Base-by-base conservation (phyloP, 441 rosid genomes). In the Adansonia madagascariensis region DNA sequence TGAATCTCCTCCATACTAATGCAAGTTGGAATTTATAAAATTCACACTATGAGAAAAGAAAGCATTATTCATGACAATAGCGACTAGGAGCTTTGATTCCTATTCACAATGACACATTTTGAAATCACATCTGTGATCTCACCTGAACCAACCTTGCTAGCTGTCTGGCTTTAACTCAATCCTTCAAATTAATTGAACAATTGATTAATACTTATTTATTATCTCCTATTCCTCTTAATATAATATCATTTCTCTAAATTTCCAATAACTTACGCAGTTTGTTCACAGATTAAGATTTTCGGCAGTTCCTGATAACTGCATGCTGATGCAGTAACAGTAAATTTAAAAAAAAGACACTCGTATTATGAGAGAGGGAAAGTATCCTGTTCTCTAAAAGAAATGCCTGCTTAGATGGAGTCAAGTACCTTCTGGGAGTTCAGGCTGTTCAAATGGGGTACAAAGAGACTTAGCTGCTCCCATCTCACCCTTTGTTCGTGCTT, bases 381-480 rank as follows among this genome's bases (percentile, higher is more conserved):
- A 14, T 17, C 41, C 31, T 11, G 41, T 59, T 18, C 8, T 22
- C 35, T 20, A 14, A 41, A 18, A 53, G 24, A 27, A 7, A 41
- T 18, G 49, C 9, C 24, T 24, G 17, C 3, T 68, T 68, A 43
- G 63, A 43, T n/a, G 46, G 11, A 41, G 11, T 12, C 22, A 60
- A 14, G 57, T 81, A 96, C 99, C 98, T 93, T 91, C 92, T 22
- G 97, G 97, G 80, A 96, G 97, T 80, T 96, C 98, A 10, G 97
- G 98, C 96, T 96, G 99, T 2, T 94, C 97, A 80, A 94, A 91
- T 75, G 99, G 98, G 71, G 97, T 88, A 85, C 99, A 96, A 10
- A 96, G 95, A 50, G 91, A 89, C 87, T 96, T 96, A 68, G 95
- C 98, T 9, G 97, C 98, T 80, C 99, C 99, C 79, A 87, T 91